Evolutionary conservation across 2,329 filamentous ascomycete genomes (phyloP).

Genomic region (Ramichloridium luteum): DNA sequence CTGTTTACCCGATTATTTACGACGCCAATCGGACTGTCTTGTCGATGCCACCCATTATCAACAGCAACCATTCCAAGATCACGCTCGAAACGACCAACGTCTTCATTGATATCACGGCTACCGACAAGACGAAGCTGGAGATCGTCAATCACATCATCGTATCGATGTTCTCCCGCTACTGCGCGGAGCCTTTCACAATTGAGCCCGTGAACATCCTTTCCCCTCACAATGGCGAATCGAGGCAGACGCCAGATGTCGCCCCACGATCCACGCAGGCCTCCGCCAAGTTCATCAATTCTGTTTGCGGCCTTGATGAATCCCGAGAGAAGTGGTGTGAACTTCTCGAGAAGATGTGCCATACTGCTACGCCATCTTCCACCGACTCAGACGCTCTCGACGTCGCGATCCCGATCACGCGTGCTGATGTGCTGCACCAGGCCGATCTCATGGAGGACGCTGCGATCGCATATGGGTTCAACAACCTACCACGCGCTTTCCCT

Average conservation of each 20-base stretch:
- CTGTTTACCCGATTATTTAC: slow-evolving; percentile 91
- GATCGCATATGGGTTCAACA: slow-evolving; percentile 96
- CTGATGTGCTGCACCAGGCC: slow-evolving; percentile 89
- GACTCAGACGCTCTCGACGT: slow-evolving; percentile 60
- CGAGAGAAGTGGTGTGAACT: slow-evolving; percentile 65
- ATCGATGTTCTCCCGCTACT: slow-evolving; percentile 93
- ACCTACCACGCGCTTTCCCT: slow-evolving; percentile 74
- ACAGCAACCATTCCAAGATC: slow-evolving; percentile 94
- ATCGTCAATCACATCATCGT: slow-evolving; percentile 93
- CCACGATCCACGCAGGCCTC: slow-evolving; percentile 69
- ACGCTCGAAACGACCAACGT: slow-evolving; percentile 81
- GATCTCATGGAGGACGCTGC: slow-evolving; percentile 98
- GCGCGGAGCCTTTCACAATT: slow-evolving; percentile 75
- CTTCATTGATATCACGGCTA: slow-evolving; percentile 93
- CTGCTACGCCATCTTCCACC: slow-evolving; percentile 60
- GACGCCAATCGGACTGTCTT: slow-evolving; percentile 78
- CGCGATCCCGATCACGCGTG: slow-evolving; percentile 73
- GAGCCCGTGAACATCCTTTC: slow-evolving; percentile 90
- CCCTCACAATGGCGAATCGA: slow-evolving; percentile 73
- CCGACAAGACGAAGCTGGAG: slow-evolving; percentile 90
- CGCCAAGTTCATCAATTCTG: slow-evolving; percentile 85
- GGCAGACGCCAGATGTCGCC: slow-evolving; percentile 69
- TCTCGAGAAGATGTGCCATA: slow-evolving; percentile 78
- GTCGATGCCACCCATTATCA: slow-evolving; percentile 95
- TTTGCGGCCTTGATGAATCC: slow-evolving; percentile 69